A percentile compares a stretch with the other conserved stretches of the same genome.
These are phyloP conservation scores for Zopfochytrium polystomum DNA, from an alignment of 371 early-diverging fungal species.

Conservation along the genomic window DNA sequence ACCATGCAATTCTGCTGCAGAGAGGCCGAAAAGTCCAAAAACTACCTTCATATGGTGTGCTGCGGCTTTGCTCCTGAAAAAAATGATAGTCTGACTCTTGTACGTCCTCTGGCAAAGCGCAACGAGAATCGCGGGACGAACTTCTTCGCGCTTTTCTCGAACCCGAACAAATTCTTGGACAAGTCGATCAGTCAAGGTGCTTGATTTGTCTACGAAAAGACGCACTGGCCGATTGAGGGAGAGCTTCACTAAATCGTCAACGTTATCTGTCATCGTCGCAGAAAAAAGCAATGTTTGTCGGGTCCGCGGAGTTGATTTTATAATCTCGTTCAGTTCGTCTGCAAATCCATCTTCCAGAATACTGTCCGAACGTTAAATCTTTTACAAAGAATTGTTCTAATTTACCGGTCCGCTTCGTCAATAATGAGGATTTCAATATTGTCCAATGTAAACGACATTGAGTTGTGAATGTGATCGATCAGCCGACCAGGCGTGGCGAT, in stretches of 20 bases:
- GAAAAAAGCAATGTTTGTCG: constrained; percentile 99
- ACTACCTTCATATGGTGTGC: constrained; percentile 96
- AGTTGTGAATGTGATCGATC: constrained; percentile 97
- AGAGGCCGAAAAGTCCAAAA: constrained; percentile 86
- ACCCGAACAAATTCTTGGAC: constrained; percentile 97
- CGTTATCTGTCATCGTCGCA: constrained; percentile 99
- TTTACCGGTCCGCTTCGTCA: constrained; percentile 99
- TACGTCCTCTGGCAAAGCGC: constrained; percentile 83
- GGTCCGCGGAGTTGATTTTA: constrained; percentile 81
- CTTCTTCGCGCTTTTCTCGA: constrained; percentile 75
- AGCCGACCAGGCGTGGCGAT: constrained; percentile 99
- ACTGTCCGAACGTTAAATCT: no score
- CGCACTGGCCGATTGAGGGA: constrained; percentile 87
- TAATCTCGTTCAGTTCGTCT: constrained; percentile 94
- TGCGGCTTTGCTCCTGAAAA: constrained; percentile 88
- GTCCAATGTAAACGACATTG: constrained; percentile 81
- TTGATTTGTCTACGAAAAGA: constrained; percentile 81
- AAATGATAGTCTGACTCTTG: constrained; percentile 76
- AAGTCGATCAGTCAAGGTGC: constrained; percentile 73
- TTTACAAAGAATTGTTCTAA: no score
- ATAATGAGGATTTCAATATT: constrained; percentile 95
- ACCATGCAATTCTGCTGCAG: constrained; percentile 97
- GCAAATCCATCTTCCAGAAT: constrained; percentile 99
- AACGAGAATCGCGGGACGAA: constrained; percentile 79
- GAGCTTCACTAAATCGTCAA: constrained; percentile 90